These are phyloP conservation scores for Rhizopus arrhizus DNA, from an alignment of 371 early-diverging fungal genomes.

Conservation along the genomic window DNA sequence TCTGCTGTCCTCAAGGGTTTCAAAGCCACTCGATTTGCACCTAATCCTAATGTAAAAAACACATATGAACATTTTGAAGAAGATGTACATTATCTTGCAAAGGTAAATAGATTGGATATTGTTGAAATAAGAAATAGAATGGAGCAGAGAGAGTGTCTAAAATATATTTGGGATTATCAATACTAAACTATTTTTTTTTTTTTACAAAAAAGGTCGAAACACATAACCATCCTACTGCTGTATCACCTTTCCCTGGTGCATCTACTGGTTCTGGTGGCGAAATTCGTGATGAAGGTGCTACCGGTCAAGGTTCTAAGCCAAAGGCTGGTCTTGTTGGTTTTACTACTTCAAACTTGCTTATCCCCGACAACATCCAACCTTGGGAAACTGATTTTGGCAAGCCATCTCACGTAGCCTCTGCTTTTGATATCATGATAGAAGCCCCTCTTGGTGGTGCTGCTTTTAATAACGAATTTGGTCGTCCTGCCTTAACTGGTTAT, in stretches of 20 bases:
- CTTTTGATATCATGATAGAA: constrained; percentile 94
- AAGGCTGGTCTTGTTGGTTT: constrained; percentile 94
- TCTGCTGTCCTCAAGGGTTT: constrained; percentile 92
- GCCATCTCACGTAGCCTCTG: constrained; percentile 87
- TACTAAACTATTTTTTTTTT: too few species aligned
- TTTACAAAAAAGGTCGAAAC: constrained; percentile 81
- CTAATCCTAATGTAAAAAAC: constrained; percentile 47
- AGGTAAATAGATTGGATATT: constrained; percentile 44
- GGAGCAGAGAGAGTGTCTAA: neutral
- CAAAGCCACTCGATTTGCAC: constrained; percentile 70
- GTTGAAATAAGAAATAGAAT: constrained; percentile 1
- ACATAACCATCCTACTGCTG: constrained; percentile 98
- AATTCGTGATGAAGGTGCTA: constrained; percentile 97
- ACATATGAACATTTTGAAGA: constrained; percentile 59
- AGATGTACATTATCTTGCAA: constrained; percentile 85
- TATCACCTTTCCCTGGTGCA: constrained; percentile 97
- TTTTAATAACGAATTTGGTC: constrained; percentile 98
- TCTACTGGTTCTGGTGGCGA: constrained; percentile 95
- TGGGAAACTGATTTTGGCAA: constrained; percentile 91
- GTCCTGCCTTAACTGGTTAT: constrained; percentile 93
- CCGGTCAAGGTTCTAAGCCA: constrained; percentile 92
- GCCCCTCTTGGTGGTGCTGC: constrained; percentile 96
- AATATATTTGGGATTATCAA: neutral
- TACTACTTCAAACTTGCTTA: constrained; percentile 87
- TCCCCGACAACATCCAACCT: constrained; percentile 87